Percentiles rank a stretch among this genome's conserved stretches.
Conservation (phyloP, 2,329 filamentous ascomycete genomes). For the Westerdykella aurantiaca region DNA sequence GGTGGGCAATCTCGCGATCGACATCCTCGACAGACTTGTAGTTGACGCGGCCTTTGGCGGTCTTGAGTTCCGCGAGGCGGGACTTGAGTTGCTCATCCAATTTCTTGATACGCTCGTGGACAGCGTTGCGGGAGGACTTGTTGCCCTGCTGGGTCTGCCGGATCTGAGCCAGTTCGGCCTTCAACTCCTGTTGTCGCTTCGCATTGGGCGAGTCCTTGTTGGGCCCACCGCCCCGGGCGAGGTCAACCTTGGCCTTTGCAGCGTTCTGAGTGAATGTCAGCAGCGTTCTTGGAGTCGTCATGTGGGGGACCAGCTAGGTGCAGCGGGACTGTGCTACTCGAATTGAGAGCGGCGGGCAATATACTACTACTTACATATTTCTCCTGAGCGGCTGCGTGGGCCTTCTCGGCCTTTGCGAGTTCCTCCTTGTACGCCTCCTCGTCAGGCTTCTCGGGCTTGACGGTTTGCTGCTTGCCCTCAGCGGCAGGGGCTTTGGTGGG, state of each 20-base stretch:
- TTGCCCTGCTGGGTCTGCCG: conserved; percentile 79
- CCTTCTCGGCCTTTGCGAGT: conserved; percentile 78
- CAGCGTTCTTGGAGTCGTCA: not conserved
- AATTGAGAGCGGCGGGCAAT: not conserved
- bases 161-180: conserved; percentile 75
- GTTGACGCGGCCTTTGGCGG: conserved; percentile 68
- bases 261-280: conserved; percentile 57
- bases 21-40: conserved; percentile 88
- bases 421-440: conserved; percentile 76
- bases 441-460: conserved; percentile 79
- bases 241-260: conserved; percentile 81
- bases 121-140: conserved; percentile 72
- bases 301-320: not conserved
- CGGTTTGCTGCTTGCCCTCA: conserved; percentile 34
- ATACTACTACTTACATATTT: conserved; percentile 50
- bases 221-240: conserved; percentile 63
- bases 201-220: conserved; percentile 74
- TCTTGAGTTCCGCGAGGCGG: conserved; percentile 81
- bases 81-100: conserved; percentile 85
- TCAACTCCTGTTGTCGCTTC: conserved; percentile 81
- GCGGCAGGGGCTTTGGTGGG: conserved; percentile 29
- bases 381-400: conserved; percentile 70
- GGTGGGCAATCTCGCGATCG: conserved; percentile 70
- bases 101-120: conserved; percentile 86
- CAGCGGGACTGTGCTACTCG: not conserved